Evolutionary conservation across 176 grass and related monocot species (phyloP).

Genomic region (Phoenix roebelenii): DNA sequence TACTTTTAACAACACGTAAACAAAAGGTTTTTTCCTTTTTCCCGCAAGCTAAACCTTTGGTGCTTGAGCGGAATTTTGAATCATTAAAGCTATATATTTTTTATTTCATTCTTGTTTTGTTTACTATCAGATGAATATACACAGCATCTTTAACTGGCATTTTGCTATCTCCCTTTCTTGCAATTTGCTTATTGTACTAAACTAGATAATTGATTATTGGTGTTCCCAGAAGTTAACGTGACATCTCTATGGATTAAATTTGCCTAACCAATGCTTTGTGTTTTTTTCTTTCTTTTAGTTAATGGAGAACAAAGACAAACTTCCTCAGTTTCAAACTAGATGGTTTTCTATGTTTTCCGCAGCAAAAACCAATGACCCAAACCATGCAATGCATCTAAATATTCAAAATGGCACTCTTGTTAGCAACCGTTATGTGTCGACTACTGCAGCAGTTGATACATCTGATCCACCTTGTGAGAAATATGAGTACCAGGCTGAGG

Average conservation of each 20-base stretch:
- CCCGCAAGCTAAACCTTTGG: too few relatives aligned
- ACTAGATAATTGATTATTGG: background rate
- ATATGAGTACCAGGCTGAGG: constrained; percentile 92
- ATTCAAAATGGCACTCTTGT: constrained; percentile 28
- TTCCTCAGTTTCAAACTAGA: constrained; percentile 36
- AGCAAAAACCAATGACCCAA: constrained; percentile 15
- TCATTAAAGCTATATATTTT: too few relatives aligned
- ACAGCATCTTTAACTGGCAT: too few relatives aligned
- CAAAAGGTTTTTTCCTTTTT: too few relatives aligned
- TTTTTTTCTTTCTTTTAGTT: constrained; percentile 29
- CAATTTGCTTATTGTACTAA: background rate
- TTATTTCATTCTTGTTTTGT: too few relatives aligned
- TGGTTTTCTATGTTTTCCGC: constrained; percentile 30
- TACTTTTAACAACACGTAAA: too few relatives aligned
- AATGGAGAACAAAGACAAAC: constrained; percentile 21
- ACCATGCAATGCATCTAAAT: constrained; percentile 15
- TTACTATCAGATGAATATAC: too few relatives aligned
- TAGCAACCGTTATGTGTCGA: constrained; percentile 54
- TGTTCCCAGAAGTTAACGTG: background rate
- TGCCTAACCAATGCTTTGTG: background rate
- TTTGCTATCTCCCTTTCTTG: too few relatives aligned
- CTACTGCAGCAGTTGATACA: constrained; percentile 49
- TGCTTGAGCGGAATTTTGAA: too few relatives aligned
- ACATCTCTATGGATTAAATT: background rate
- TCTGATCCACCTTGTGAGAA: constrained; percentile 43